These are phyloP conservation scores for Citrus reticulata DNA, from an alignment of 345 rosid genomes.

Conservation along the genomic window DNA sequence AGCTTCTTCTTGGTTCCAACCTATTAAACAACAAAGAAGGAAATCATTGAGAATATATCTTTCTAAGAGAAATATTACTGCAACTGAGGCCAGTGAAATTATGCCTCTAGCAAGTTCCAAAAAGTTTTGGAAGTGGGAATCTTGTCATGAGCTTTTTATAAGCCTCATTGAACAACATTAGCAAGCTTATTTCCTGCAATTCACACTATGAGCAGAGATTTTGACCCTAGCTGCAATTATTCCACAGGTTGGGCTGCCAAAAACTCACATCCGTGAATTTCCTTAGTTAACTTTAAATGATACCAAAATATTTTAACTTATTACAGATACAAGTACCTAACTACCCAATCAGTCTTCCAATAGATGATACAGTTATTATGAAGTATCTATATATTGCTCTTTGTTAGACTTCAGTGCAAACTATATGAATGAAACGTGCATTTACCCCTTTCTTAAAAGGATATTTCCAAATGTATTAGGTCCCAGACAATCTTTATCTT, in stretches of 20 bases:
- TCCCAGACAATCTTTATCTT: neutral
- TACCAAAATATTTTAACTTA: no score
- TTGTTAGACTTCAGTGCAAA: conserved; percentile 5
- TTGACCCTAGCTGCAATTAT: no score
- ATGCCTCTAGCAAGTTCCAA: conserved; percentile 4
- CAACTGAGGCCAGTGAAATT: conserved; percentile 9
- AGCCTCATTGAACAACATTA: neutral
- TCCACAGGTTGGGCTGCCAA: no score
- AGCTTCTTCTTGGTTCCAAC: conserved; percentile 34
- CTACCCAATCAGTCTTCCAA: no score
- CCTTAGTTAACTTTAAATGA: no score
- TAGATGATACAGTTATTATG: no score
- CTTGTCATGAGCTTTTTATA: conserved; percentile 7
- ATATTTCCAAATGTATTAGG: neutral
- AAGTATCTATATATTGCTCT: no score
- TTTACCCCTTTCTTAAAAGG: conserved; percentile 5
- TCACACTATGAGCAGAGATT: no score
- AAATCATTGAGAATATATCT: neutral
- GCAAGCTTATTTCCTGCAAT: conserved; percentile 1
- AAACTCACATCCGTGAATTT: no score
- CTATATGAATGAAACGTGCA: conserved; percentile 1
- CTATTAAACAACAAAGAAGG: conserved; percentile 20
- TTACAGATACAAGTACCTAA: no score
- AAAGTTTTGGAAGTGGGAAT: conserved; percentile 11
- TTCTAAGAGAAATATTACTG: neutral